Conservation (phyloP, 192 early-diverging fungal species). For the Coemansia sp. region DNA sequence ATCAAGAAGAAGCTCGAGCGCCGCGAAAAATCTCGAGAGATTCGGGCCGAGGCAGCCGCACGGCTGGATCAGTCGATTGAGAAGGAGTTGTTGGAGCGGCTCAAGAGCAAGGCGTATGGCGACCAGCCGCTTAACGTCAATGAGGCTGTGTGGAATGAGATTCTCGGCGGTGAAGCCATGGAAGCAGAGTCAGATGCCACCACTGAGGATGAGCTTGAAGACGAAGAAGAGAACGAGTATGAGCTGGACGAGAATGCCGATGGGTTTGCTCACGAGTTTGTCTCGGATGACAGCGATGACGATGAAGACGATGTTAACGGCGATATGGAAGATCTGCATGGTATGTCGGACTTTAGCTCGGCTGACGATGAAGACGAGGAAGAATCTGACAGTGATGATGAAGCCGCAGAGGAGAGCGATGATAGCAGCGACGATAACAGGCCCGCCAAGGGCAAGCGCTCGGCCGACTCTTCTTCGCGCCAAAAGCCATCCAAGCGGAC, state of each 20-base stretch:
- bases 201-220: constrained; percentile 65
- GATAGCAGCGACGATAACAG: constrained; percentile 57
- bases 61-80: constrained; percentile 89
- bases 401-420: constrained; percentile 27
- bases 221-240: constrained; percentile 52
- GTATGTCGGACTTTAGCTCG: constrained; percentile 57
- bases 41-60: constrained; percentile 88
- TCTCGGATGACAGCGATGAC: constrained; percentile 42
- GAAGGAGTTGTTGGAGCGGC: constrained; percentile 89
- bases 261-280: constrained; percentile 56
- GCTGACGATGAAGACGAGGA: constrained; percentile 61
- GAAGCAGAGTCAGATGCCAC: constrained; percentile 64
- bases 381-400: constrained; percentile 54
- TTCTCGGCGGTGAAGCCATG: constrained; percentile 73
- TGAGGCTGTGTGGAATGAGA: constrained; percentile 83
- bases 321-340: constrained; percentile 49
- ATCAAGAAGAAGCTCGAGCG: constrained; percentile 95
- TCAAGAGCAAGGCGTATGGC: constrained; percentile 92
- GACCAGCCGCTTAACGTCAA: constrained; percentile 95
- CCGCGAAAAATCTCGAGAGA: constrained; percentile 79
- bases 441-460: constrained; percentile 35
- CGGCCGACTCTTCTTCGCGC: constrained; percentile 26
- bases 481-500: constrained; percentile 37
- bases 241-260: constrained; percentile 55
- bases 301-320: constrained; percentile 16